Evolutionary conservation across 2,329 filamentous ascomycete species (phyloP), one percentile per base, ranked within the genome.

Genomic region (Alternaria arbusti): DNA sequence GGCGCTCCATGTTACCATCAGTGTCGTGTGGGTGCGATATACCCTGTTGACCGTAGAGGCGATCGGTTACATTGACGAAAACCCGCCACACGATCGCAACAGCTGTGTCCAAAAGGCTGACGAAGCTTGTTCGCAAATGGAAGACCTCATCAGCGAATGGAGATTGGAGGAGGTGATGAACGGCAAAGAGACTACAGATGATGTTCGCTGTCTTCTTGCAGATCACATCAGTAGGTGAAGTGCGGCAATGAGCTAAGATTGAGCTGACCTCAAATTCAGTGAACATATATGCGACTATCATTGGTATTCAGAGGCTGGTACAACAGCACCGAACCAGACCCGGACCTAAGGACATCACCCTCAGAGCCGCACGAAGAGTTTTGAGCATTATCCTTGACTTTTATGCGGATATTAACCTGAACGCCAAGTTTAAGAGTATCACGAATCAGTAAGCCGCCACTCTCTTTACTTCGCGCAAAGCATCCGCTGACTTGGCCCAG

Each of bases 291-390:
- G 65, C 70, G 13, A 64, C 68, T 28, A 75, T 76, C 3, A 70
- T 77, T n/a, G 74, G 74, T 0, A 57, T 76, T 8, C 67, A 71
- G 56, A 65, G 72, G 13, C 30, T 74, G 20, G 61, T 60, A 7
- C 69, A 61, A 13, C 57, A 45, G 8, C 22, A 52, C 5, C 49
- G 63, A 15, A 43, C 54, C 12, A 25, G 54, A 44, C 32, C 47
- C 26, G 40, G 50, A 5, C 57, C 73, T 15, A 68, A 73, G 52
- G 46, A 52, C 1, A 60, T 70, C 11, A 66, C 69, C 15, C 50
- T 75, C 4, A 64, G 65, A 15, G 68, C 74, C 10, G 73, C 74
- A 26, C 63, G 74, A 12, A 74, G 70, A 32, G 67, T 77, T 11
- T 64, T 70, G 26, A 52, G 47, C 12, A 70, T 71, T 13, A 63